Conservation (phyloP, 768 basidiomycete species). For the Pleurotus cornucopiae region DNA sequence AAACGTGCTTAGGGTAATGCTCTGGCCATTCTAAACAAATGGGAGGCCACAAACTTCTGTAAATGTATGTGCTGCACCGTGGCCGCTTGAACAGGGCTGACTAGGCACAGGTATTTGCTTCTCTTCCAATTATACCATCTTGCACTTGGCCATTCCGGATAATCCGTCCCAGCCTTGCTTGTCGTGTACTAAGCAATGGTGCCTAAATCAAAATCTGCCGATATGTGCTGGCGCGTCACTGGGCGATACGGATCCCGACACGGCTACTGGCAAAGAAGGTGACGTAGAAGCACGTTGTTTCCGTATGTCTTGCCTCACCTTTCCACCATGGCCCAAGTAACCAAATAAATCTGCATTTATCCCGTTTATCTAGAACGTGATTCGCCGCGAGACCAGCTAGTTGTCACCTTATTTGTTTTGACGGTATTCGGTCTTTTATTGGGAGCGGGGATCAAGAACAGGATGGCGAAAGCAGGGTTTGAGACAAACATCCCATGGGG, state of each 20-base stretch:
- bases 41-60: constrained; percentile 90
- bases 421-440: constrained; percentile 84
- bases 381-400: constrained; percentile 91
- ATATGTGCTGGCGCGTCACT: constrained; percentile 80
- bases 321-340: constrained; percentile 1
- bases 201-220: constrained; percentile 82
- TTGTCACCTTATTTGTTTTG: constrained; percentile 87
- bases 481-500: constrained; percentile 61
- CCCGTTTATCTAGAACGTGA: constrained; percentile 65
- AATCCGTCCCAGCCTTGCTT: constrained; percentile 88
- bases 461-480: constrained; percentile 77
- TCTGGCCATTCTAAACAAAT: constrained; percentile 54
- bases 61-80: constrained; percentile 54
- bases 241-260: constrained; percentile 88
- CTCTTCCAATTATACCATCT: constrained; percentile 78
- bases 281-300: constrained; percentile 96
- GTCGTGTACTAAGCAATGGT: constrained; percentile 94
- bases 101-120: constrained; percentile 80
- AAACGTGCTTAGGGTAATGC: constrained; percentile 22
- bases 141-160: constrained; percentile 75
- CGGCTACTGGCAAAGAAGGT: constrained; percentile 91
- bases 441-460: constrained; percentile 78
- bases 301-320: constrained; percentile 51
- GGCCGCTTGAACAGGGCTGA: background rate
- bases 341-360: background rate